Conservation (phyloP, 2,329 filamentous ascomycete genomes). For the Aspergillus transmontanensis region DNA sequence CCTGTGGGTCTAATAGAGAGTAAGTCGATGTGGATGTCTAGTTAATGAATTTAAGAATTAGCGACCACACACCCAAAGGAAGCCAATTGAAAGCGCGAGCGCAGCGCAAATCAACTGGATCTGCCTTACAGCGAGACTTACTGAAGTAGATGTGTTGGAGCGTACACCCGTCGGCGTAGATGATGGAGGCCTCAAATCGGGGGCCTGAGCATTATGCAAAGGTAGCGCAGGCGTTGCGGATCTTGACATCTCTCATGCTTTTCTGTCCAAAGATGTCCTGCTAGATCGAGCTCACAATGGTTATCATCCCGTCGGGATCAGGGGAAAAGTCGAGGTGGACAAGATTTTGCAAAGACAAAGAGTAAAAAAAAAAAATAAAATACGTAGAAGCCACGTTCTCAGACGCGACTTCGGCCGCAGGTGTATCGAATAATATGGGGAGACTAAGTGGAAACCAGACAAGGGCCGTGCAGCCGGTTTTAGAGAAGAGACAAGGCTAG, state of each 20-base stretch:
- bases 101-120: background rate
- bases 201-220: constrained; percentile 54
- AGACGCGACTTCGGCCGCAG: constrained; percentile 35
- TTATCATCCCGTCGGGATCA: constrained; percentile 31
- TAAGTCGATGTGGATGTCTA: constrained; percentile 53
- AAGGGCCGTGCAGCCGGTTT: constrained; percentile 8
- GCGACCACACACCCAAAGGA: background rate
- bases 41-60: constrained; percentile 4
- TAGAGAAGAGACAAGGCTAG: constrained; percentile 1
- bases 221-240: constrained; percentile 61
- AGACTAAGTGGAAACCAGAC: constrained; percentile 2
- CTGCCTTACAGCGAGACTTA: constrained; percentile 25
- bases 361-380: background rate
- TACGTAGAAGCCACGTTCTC: constrained; percentile 25
- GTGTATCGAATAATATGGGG: constrained; percentile 19
- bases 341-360: background rate
- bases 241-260: constrained; percentile 63
- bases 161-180: constrained; percentile 31
- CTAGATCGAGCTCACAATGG: constrained; percentile 20
- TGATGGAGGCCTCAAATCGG: constrained; percentile 33
- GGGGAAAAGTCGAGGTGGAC: constrained; percentile 1
- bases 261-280: constrained; percentile 19
- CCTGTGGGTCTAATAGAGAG: constrained; percentile 70
- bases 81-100: background rate
- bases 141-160: constrained; percentile 34